Evolutionary conservation across 495 filamentous ascomycete genomes (phyloP).

Genomic region (Penicillium riverlandense): DNA sequence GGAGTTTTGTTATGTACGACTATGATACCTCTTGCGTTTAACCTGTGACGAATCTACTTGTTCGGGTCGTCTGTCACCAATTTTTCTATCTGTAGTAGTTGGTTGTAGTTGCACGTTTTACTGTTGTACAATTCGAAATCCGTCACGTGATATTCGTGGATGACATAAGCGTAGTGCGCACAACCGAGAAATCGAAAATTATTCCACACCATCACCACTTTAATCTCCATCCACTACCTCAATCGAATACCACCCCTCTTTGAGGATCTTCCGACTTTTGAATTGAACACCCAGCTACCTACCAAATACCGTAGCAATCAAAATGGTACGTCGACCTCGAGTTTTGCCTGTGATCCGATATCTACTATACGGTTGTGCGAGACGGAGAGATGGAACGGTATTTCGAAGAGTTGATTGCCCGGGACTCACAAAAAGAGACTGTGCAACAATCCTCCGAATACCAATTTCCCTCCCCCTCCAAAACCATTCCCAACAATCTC

Average conservation of each 20-base stretch:
- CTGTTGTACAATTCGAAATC: no score
- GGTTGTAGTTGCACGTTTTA: no score
- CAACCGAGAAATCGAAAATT: conserved; percentile 22
- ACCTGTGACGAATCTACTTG: conserved; percentile 23
- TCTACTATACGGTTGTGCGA: no score
- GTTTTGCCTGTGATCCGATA: no score
- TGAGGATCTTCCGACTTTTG: conserved; percentile 56
- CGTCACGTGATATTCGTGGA: conserved; percentile 5
- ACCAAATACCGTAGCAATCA: conserved; percentile 21
- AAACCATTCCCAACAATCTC: not conserved
- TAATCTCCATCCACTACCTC: conserved; percentile 10
- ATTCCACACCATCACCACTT: conserved; percentile 15
- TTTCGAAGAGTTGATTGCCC: no score
- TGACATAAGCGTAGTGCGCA: conserved; percentile 38
- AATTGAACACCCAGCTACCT: conserved; percentile 20
- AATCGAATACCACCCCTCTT: conserved; percentile 40
- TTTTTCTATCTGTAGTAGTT: no score
- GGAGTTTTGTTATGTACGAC: conserved; percentile 39
- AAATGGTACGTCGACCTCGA: conserved; percentile 30
- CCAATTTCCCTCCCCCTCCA: no score
- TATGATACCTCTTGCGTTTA: conserved; percentile 42
- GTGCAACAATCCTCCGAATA: no score
- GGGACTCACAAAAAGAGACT: no score
- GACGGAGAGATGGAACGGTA: no score
- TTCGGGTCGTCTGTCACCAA: conserved; percentile 5